These are phyloP conservation scores for Talaromyces thailandensis DNA, from an alignment of 495 filamentous ascomycete genomes.

Conservation along the genomic window DNA sequence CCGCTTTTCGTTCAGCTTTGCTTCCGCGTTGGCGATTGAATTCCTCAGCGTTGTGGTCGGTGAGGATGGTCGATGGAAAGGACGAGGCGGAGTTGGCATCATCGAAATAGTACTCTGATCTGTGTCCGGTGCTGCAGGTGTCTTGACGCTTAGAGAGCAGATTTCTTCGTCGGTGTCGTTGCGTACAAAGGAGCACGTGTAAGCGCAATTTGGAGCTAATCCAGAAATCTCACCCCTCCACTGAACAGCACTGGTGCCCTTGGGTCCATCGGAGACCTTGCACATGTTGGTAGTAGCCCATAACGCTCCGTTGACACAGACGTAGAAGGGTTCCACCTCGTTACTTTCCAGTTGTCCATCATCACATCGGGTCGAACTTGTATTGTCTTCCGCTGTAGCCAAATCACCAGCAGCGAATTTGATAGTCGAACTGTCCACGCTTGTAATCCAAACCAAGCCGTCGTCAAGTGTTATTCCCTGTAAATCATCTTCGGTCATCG, in stretches of 20 bases:
- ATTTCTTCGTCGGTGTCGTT: slow-evolving; percentile 63
- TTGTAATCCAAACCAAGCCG: slow-evolving; percentile 78
- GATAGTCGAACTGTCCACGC: slow-evolving; percentile 72
- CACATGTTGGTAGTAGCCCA: slow-evolving; percentile 78
- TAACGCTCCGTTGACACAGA: slow-evolving; percentile 78
- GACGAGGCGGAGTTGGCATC: slow-evolving; percentile 38
- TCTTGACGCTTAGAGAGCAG: slow-evolving; percentile 72
- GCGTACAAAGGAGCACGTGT: slow-evolving; percentile 76
- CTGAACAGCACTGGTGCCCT: slow-evolving; percentile 39
- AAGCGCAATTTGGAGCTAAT: slow-evolving; percentile 76
- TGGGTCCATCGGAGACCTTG: slow-evolving; percentile 38
- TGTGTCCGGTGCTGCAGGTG: slow-evolving; percentile 57
- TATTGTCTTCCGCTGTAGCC: slow-evolving; percentile 30
- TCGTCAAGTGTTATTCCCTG: slow-evolving; percentile 74
- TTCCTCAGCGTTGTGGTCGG: slow-evolving; percentile 82
- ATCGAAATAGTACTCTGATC: slow-evolving; percentile 51
- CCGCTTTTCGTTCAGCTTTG: slow-evolving; percentile 68
- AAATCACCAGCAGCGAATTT: slow-evolving; percentile 73
- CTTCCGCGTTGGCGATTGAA: slow-evolving; percentile 72
- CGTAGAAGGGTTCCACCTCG: slow-evolving; percentile 69
- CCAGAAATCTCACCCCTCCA: slow-evolving; percentile 87
- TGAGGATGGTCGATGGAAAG: slow-evolving; percentile 69
- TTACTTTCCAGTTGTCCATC: slow-evolving; percentile 26
- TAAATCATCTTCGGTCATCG: slow-evolving; percentile 72
- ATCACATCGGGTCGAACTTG: slow-evolving; percentile 23